Evolutionary conservation across 2,329 filamentous ascomycete genomes (phyloP), one percentile per base, ranked within the genome.

Genomic region (Botrytis byssoidea): DNA sequence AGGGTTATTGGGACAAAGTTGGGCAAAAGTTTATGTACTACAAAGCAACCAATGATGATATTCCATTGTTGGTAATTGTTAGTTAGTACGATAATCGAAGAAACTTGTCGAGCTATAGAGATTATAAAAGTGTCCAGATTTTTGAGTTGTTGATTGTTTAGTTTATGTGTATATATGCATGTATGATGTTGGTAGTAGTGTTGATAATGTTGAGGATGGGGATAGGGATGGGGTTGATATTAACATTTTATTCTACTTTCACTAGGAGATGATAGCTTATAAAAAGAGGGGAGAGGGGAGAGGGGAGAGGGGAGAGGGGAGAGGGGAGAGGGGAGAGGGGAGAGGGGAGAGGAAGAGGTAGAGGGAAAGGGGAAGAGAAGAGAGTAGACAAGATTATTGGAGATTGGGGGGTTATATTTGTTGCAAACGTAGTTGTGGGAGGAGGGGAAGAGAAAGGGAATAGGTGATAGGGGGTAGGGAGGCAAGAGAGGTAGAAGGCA

Each of bases 181-280:
- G 20, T 51, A 14, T 51, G 10, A 25, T 51, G 22, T n/a, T 51
- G 10, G 2, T 20, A 2, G 16, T 44, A 5, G 7, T 44, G 42
- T 42, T 40, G 40, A 40, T 40, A 3, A 2, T 40, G 12, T 8
- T 46, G 7, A 0, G 1, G 18, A 22, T 22, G 14, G 6, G 1
- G 5, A 18, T 44, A 5, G 1, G 1, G 18, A 22, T 22, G 14
- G 6, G 1, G 5, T 44, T 44, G 16, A 5, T 1, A 6, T 44
- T 25, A 4, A 1, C 4, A 9, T 48, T 48, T 22, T 9, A 51
- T 51, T 51, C 4, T n/a, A 12, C 22, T 51, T 4, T 8, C 22
- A 25, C 9, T 25, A 4, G 10, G 22, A 25, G 22, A 51, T 8
- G 46, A 51, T n/a, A n/a, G n/a, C n/a, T n/a, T n/a, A n/a, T n/a